Evolutionary conservation across 768 basidiomycete genomes (phyloP), one percentile per base, ranked within the genome.

Genomic region (Phylloporus arenicola): DNA sequence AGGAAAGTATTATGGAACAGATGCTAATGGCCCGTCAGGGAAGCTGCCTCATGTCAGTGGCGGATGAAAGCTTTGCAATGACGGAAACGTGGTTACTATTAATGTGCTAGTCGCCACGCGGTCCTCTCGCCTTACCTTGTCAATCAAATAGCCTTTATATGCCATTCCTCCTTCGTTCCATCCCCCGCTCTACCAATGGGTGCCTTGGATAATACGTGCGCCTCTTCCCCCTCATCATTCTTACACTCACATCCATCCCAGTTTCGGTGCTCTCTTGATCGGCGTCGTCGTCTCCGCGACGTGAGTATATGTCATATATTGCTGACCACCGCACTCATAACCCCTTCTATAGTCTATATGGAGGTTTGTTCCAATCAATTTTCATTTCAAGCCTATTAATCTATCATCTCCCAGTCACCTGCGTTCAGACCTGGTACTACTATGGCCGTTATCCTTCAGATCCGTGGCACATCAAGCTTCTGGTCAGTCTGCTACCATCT

Each of bases 371-470:
- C 6, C 16, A 31, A 30, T 13, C 3, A 22, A 16, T 33, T 30
- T 57, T 43, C 40, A 45, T 52, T 29, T 40, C 33, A 35, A 4
- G 6, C n/a, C n/a, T 17, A 31, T 56, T 29, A 53, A 64, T 13
- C 37, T 25, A 11, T 10, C 27, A 31, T 41, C 7, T 35, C 0
- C 34, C 39, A 83, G 82, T 83, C 19, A 81, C 81, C 13, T 69
- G 71, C 50, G 70, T 83, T 13, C 82, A 83, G 61, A 72, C 75
- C 2, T 81, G 72, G 72, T 82, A 76, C 55, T 83, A 82, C 59
- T 82, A 67, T 47, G 68, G 65, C 16, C 74, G 51, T 3, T 68
- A 82, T 58, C 75, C 78, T 48, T 69, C 67, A 31, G 81, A 83
- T 62, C 61, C 67, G 24, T 81, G 79, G 80, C 64, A 72, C 7